Conservation (phyloP, 225 moss, liverwort and hornwort genomes). For the Pseudisothecium myosuroides region DNA sequence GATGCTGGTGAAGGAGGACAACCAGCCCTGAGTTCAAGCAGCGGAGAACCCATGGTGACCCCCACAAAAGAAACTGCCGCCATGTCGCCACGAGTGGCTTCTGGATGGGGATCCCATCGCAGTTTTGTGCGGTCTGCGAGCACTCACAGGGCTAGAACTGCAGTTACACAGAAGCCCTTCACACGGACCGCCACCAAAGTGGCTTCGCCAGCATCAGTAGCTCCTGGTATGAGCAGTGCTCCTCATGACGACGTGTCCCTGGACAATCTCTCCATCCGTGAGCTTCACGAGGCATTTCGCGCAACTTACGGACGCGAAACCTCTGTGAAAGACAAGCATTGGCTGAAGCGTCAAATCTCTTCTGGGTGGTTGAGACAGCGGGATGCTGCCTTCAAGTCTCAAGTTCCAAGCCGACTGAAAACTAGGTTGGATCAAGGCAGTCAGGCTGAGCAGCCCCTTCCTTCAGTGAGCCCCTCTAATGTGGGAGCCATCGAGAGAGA, state of each 20-base stretch:
- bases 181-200: slow-evolving; percentile 23
- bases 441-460: slow-evolving; percentile 68
- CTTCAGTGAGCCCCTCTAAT: slow-evolving; percentile 17
- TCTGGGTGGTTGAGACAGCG: slow-evolving; percentile 60
- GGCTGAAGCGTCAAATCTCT: slow-evolving; percentile 95
- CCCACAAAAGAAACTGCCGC: slow-evolving; percentile 10
- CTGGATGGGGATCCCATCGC: slow-evolving; percentile 47
- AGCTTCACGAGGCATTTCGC: slow-evolving; percentile 89
- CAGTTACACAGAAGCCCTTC: slow-evolving; percentile 45
- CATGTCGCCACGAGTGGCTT: slow-evolving; percentile 28
- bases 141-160: slow-evolving; percentile 47
- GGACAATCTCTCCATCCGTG: slow-evolving; percentile 89
- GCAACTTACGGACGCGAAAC: slow-evolving; percentile 75
- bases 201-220: slow-evolving; percentile 1
- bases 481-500: slow-evolving; percentile 27
- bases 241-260: slow-evolving; percentile 37
- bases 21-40: slow-evolving; percentile 31
- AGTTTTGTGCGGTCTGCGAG: slow-evolving; percentile 40
- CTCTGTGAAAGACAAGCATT: slow-evolving; percentile 96
- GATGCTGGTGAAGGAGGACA: slow-evolving; percentile 17
- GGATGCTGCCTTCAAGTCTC: slow-evolving; percentile 30
- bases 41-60: slow-evolving; percentile 24
- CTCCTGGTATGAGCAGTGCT: background rate
- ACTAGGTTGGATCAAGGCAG: slow-evolving; percentile 45
- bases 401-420: slow-evolving; percentile 41